Evolutionary conservation across 495 filamentous ascomycete genomes (phyloP), one percentile per base, ranked within the genome.

Genomic region (Aspergillus baeticus): DNA sequence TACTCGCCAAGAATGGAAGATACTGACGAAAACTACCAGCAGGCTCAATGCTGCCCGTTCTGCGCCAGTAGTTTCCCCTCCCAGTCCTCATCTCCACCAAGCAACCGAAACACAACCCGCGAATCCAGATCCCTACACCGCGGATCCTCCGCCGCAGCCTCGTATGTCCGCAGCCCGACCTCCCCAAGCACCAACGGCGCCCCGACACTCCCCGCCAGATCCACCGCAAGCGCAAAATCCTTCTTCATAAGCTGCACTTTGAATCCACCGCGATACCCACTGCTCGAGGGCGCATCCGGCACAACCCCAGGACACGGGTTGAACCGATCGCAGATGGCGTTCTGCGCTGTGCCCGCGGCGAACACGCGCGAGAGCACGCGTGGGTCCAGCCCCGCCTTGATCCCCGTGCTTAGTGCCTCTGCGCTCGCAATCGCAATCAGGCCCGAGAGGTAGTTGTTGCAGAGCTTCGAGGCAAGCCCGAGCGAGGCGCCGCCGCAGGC

Each of bases 391-490:
- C 81, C 80, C 1, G 76, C 71, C 5, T 63, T 63, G 61, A 85
- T 83, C 1, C 78, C 81, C 65, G 83, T 81, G 54, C 80, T 73
- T 68, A 84, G 70, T 2, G 81, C 77, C 60, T 85, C 82, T 2
- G 76, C 66, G 15, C 65, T 69, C 0, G 77, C 79, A 31, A 85
- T 77, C 0, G 80, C 73, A 57, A 83, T 84, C 4, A 82, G 64
- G 11, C 75, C 77, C 4, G 73, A 77, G 29, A 75, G 69, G 60
- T 84, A 84, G 58, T 83, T 83, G 59, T 83, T 83, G 53, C 69
- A 79, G 2, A 83, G 68, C 57, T 83, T 83, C 1, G 80, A 77
- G 6, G 78, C 72, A 3, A 85, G 71, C 1, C 81, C 80, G 0
- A 79, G 70, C 1, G 75, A 76, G 3, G 74, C 70, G 0, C 70